Evolutionary conservation across 139 green algal species (phyloP).

Genomic region (Micromonas commoda): DNA sequence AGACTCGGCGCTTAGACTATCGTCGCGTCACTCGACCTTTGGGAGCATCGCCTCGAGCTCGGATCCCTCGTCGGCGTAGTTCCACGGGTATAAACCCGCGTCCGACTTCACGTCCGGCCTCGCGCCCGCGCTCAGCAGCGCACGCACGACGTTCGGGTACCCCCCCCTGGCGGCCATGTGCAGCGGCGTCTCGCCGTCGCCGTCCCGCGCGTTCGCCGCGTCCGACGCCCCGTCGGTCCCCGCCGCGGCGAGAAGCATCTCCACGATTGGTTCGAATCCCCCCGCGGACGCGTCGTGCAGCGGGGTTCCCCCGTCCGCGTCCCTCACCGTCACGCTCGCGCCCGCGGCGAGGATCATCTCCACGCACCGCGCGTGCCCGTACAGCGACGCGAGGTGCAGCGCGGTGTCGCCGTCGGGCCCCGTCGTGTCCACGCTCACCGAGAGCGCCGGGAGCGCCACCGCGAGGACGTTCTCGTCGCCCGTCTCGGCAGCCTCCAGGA

Average conservation of each 20-base stretch:
- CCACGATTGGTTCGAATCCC: background rate
- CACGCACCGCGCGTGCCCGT: background rate
- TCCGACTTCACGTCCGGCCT: background rate
- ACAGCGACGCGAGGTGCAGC: slow-evolving; percentile 21
- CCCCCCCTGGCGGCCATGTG: slow-evolving; percentile 9
- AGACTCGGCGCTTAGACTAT: no score
- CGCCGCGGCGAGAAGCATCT: background rate
- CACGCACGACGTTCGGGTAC: background rate
- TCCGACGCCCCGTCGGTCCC: background rate
- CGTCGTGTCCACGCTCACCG: slow-evolving; percentile 5
- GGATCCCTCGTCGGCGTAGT: background rate
- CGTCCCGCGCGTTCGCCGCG: background rate
- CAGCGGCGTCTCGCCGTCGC: slow-evolving; percentile 10
- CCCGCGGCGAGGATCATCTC: background rate
- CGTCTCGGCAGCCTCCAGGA: background rate
- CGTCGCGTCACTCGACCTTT: background rate
- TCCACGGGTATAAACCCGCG: background rate
- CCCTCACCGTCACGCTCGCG: background rate
- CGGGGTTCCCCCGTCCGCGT: slow-evolving; percentile 1
- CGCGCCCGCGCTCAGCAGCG: slow-evolving; percentile 3
- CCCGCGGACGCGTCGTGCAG: slow-evolving; percentile 15
- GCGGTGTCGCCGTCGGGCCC: background rate
- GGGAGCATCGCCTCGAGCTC: background rate
- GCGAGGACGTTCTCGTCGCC: background rate
- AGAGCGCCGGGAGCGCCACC: background rate